Evolutionary conservation across 2,329 filamentous ascomycete genomes (phyloP), one percentile per base, ranked within the genome.

Genomic region (Fusarium sp.): DNA sequence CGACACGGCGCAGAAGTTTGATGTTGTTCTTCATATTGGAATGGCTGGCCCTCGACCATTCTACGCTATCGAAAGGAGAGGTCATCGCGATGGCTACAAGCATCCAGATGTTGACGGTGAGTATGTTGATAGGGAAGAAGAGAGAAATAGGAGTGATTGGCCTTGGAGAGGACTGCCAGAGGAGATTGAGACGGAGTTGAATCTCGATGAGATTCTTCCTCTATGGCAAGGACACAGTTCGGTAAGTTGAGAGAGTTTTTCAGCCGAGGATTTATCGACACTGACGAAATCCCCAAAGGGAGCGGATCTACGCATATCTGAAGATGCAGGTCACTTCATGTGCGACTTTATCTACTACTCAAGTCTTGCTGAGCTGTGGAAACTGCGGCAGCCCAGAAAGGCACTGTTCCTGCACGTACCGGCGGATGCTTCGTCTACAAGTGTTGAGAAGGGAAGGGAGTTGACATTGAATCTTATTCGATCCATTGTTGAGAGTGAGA

Each of bases 341-440:
- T 94, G 92, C 79, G 92, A 94, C 76, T 94, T 92, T 75, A 93
- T 92, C 70, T 93, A 91, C 78, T 93, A 89, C 78, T 89, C 88
- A 9, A 92, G 89, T 64, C 77, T 93, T 70, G 84, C 90, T 21
- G 81, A 89, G 60, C 79, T 89, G 35, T 82, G 80, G 72, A 85
- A 84, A 74, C 77, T 81, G 46, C 73, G 81, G 43, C 76, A 83
- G 63, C 79, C 80, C 21, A 80, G 80, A 57, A 85, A 85, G 58
- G 88, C 92, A 8, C 78, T 90, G 3, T 94, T 94, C 77, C 79
- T 94, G 53, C 92, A 94, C 77, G 91, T 94, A 3, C 92, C 92
- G 1, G 84, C 86, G 9, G 84, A 86, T 26, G 82, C 84, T 11
- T 84, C 86, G 23, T 81, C 86, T 35, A 79, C 80, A 21, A 79